Conservation (phyloP, 225 moss, liverwort and hornwort genomes). For the Marchantia polymorpha region DNA sequence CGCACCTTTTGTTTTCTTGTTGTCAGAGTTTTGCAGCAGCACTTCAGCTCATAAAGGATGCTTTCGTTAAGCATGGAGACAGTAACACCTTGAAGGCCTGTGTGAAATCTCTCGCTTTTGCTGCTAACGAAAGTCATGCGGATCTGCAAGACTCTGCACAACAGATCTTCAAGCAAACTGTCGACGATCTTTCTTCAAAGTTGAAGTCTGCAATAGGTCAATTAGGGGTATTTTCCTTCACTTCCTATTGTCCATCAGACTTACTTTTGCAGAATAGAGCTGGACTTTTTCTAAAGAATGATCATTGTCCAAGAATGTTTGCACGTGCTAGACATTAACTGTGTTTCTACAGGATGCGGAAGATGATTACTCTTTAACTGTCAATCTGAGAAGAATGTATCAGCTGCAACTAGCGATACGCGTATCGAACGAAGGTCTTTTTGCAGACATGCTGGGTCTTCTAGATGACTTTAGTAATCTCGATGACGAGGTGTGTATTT, state of each 20-base stretch:
- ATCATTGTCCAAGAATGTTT: too few species aligned
- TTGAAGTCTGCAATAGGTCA: constrained; percentile 67
- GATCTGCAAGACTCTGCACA: constrained; percentile 80
- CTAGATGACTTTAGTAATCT: constrained; percentile 69
- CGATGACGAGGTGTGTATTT: constrained; percentile 75
- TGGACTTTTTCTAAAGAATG: not conserved
- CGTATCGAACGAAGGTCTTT: constrained; percentile 57
- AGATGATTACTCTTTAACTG: constrained; percentile 83
- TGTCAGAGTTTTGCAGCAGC: constrained; percentile 68
- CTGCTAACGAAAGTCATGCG: constrained; percentile 83
- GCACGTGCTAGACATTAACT: not conserved
- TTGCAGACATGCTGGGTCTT: constrained; percentile 67
- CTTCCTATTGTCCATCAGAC: not conserved
- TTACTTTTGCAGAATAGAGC: not conserved
- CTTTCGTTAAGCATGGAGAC: constrained; percentile 97
- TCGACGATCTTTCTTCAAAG: constrained; percentile 81
- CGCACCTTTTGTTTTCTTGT: not conserved
- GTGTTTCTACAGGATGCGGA: constrained; percentile 62
- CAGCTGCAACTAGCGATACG: constrained; percentile 70
- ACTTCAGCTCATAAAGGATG: constrained; percentile 82
- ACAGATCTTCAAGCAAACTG: constrained; percentile 76
- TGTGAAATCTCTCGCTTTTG: constrained; percentile 79
- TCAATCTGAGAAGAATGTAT: constrained; percentile 83
- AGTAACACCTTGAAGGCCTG: constrained; percentile 77
- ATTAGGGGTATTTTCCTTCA: constrained; percentile 45